Conservation (phyloP, 345 rosid species). For the Citrus hindsii region DNA sequence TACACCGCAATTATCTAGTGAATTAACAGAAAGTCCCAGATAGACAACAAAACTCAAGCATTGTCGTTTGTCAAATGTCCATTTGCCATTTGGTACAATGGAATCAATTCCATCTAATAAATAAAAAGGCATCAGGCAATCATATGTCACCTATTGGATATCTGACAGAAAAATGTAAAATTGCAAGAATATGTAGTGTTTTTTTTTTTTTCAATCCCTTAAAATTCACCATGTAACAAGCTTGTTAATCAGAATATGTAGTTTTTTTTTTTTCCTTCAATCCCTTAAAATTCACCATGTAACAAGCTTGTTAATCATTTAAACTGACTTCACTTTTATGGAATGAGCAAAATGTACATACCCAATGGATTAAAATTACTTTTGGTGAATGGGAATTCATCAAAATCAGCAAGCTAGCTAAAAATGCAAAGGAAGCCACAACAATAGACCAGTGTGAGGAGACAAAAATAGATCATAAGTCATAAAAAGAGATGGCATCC, state of each 20-base stretch:
- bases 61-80: background rate
- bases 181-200: background rate
- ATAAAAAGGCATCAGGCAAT: background rate
- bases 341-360: background rate
- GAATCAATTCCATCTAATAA: background rate
- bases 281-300: background rate
- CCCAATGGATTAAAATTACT: background rate
- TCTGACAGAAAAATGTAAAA: background rate
- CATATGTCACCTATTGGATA: background rate
- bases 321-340: background rate
- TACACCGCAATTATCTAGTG: background rate
- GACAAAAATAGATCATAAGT: background rate
- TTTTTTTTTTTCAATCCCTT: background rate
- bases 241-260: background rate
- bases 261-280: background rate
- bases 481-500: background rate
- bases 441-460: background rate
- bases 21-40: background rate
- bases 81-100: background rate
- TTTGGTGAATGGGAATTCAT: background rate
- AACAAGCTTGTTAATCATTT: background rate
- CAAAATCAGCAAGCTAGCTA: background rate
- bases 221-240: background rate
- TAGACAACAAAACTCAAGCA: background rate
- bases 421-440: background rate